These are phyloP conservation scores for Tetracentron sinense DNA, from an alignment of 164 flowering plant genomes.

Conservation along the genomic window DNA sequence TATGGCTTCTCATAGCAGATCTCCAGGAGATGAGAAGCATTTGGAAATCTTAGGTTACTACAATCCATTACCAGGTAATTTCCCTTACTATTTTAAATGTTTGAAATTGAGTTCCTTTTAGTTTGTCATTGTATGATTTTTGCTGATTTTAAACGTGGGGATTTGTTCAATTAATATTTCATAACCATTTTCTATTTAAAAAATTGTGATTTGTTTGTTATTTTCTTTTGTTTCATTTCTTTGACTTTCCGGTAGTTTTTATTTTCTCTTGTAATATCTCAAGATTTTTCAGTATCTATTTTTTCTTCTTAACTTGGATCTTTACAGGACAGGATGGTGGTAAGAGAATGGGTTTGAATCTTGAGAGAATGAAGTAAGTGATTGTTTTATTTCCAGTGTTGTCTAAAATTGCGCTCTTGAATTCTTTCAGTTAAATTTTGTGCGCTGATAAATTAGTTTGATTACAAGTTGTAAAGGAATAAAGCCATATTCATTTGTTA, in stretches of 20 bases:
- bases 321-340: constrained; percentile 83
- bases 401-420: neutral
- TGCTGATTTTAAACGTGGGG: too few species aligned
- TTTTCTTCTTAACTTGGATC: neutral
- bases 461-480: neutral
- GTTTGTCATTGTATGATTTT: too few species aligned
- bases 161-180: too few species aligned
- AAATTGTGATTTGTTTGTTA: neutral
- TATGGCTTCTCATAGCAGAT: constrained; percentile 83
- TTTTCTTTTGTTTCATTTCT: neutral
- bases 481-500: neutral
- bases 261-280: too few species aligned
- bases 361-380: constrained; percentile 92
- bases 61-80: constrained; percentile 96
- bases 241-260: neutral
- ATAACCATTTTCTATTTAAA: too few species aligned
- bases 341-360: constrained; percentile 89
- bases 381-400: neutral
- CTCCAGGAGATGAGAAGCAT: constrained; percentile 95
- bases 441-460: too few species aligned
- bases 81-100: too few species aligned
- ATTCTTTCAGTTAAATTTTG: too few species aligned
- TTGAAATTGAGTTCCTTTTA: too few species aligned
- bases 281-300: neutral
- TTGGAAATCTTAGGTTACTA: constrained; percentile 87